Conservation (phyloP, 257 asterid species). For the Thymus quinquecostatus region DNA sequence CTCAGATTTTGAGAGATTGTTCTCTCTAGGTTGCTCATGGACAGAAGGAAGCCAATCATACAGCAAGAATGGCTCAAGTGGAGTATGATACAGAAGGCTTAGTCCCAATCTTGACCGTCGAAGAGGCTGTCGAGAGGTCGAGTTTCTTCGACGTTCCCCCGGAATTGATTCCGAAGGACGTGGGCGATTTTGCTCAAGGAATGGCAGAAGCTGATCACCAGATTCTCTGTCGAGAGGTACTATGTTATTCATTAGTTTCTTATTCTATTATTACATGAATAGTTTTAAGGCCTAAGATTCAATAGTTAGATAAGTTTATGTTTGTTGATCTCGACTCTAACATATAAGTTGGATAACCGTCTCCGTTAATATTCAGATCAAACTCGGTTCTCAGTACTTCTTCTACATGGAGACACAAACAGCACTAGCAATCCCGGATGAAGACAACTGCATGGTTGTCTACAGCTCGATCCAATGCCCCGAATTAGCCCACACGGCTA, state of each 20-base stretch:
- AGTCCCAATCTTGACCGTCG: slow-evolving; percentile 71
- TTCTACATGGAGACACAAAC: slow-evolving; percentile 37
- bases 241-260: too few relatives aligned
- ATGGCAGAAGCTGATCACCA: slow-evolving; percentile 80
- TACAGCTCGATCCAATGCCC: slow-evolving; percentile 28
- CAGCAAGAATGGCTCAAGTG: slow-evolving; percentile 55
- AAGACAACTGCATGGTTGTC: slow-evolving; percentile 33
- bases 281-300: too few relatives aligned
- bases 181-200: slow-evolving; percentile 73
- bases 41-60: slow-evolving; percentile 58
- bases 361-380: slow-evolving; percentile 12
- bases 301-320: too few relatives aligned
- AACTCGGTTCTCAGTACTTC: slow-evolving; percentile 31
- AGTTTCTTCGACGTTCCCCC: slow-evolving; percentile 63
- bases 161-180: slow-evolving; percentile 37
- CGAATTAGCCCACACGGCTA: slow-evolving; percentile 13
- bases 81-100: slow-evolving; percentile 55
- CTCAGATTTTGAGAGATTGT: neutral
- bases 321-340: too few relatives aligned
- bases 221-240: slow-evolving; percentile 67
- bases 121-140: slow-evolving; percentile 64
- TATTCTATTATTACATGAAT: too few relatives aligned
- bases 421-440: slow-evolving; percentile 34
- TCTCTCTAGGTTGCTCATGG: slow-evolving; percentile 57
- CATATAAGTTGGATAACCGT: too few relatives aligned